phyloP scores from a whole-genome alignment of 73 alveolate species.

The Symbiodinium pilosum region DNA sequence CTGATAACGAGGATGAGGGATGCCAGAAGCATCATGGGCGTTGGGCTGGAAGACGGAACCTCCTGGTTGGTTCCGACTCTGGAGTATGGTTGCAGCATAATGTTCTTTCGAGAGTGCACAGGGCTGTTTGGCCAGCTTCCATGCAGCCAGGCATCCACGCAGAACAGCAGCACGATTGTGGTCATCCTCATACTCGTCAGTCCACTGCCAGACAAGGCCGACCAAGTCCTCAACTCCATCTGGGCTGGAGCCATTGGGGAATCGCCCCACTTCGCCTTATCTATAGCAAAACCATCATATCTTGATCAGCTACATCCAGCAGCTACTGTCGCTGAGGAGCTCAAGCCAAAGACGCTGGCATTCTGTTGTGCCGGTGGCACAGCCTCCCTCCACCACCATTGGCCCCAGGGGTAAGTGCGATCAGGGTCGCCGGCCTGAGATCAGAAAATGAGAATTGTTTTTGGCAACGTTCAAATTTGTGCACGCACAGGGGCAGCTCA shows the following conservation, averaged over 20 bases:
- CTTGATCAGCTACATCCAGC: background rate
- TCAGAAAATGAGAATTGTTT: background rate
- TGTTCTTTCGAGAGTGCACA: too few relatives aligned
- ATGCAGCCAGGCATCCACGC: conserved; percentile 12
- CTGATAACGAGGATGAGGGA: conserved; percentile 60
- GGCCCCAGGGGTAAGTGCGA: conserved; percentile 60
- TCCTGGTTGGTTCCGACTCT: background rate
- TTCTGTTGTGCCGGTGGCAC: conserved; percentile 51
- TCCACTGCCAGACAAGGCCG: conserved; percentile 80
- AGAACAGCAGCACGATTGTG: conserved; percentile 50
- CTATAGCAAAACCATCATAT: background rate
- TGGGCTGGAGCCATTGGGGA: conserved; percentile 59
- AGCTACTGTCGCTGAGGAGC: background rate
- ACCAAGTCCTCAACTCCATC: conserved; percentile 66
- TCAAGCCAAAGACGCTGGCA: conserved; percentile 60
- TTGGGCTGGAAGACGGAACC: conserved; percentile 83
- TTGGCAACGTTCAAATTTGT: background rate
- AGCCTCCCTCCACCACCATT: conserved; percentile 78
- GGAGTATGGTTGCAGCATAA: background rate
- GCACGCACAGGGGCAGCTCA: too few relatives aligned
- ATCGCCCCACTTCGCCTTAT: conserved; percentile 62
- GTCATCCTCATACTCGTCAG: conserved; percentile 25
- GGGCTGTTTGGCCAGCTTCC: too few relatives aligned
- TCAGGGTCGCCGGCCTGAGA: conserved; percentile 65
- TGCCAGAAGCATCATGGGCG: background rate